Percentiles rank a stretch among this genome's conserved stretches.
phyloP scores from a whole-genome alignment of 2,329 filamentous ascomycete species.

The Epichloe sp. region DNA sequence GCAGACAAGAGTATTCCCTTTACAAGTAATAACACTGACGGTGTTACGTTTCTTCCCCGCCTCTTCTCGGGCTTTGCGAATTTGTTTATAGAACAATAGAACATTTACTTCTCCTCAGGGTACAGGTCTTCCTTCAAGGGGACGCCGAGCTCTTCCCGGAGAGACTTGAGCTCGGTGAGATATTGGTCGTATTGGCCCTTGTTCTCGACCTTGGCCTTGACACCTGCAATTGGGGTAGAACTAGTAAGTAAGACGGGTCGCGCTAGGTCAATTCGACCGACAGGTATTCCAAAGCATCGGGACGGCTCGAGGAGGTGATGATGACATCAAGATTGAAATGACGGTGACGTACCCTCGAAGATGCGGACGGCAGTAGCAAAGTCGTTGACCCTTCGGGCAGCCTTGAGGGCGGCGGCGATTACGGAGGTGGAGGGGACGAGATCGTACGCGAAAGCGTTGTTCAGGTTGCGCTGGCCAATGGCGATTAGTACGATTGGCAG shows the following conservation, averaged over 20 bases:
- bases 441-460: slow-evolving; percentile 99
- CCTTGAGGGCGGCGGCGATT: slow-evolving; percentile 80
- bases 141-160: slow-evolving; percentile 89
- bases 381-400: slow-evolving; percentile 93
- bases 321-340: neutral
- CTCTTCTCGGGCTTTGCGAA: neutral
- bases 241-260: neutral
- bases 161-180: slow-evolving; percentile 79
- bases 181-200: slow-evolving; percentile 94
- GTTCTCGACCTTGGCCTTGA: slow-evolving; percentile 99
- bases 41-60: neutral
- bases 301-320: neutral
- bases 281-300: too few relatives aligned
- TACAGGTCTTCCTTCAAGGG: slow-evolving; percentile 87
- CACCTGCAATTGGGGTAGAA: slow-evolving; percentile 39
- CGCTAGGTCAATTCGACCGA: neutral
- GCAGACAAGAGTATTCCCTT: slow-evolving; percentile 2
- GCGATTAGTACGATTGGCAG: slow-evolving; percentile 5
- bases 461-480: slow-evolving; percentile 62
- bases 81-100: slow-evolving; percentile 3
- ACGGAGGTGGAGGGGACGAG: slow-evolving; percentile 90
- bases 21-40: neutral
- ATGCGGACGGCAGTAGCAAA: slow-evolving; percentile 95
- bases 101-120: slow-evolving; percentile 45
- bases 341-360: slow-evolving; percentile 72